Evolutionary conservation across 2,329 filamentous ascomycete genomes (phyloP).

Genomic region (Cercospora sp.): DNA sequence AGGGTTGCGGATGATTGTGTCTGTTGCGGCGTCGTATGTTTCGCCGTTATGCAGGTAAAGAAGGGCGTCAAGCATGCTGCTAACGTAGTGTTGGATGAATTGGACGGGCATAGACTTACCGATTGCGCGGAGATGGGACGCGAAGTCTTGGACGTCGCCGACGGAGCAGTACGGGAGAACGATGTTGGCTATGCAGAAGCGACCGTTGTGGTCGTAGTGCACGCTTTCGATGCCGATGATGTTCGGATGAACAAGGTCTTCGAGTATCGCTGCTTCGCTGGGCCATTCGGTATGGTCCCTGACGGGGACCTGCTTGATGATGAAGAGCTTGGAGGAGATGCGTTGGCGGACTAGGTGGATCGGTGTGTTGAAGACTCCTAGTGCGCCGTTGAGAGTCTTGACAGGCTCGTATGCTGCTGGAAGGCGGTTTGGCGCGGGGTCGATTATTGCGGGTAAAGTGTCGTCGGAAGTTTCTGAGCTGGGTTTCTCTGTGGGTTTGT

Average conservation of each 20-base stretch:
- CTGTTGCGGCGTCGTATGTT: neutral
- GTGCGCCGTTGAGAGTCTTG: constrained; percentile 1
- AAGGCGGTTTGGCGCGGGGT: neutral
- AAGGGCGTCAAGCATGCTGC: constrained; percentile 27
- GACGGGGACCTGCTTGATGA: constrained; percentile 22
- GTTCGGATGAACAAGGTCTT: constrained; percentile 14
- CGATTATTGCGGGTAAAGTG: neutral
- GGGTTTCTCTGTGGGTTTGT: neutral
- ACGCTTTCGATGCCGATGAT: constrained; percentile 13
- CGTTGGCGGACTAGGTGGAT: constrained; percentile 18
- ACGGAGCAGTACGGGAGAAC: constrained; percentile 25
- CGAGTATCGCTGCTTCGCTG: constrained; percentile 15
- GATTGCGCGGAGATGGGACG: neutral
- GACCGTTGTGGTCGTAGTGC: neutral
- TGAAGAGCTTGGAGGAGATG: constrained; percentile 7
- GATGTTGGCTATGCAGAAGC: constrained; percentile 6
- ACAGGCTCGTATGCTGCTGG: constrained; percentile 15
- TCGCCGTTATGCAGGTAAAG: constrained; percentile 28
- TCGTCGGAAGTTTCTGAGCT: neutral
- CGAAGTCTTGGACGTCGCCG: constrained; percentile 26
- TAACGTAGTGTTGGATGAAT: constrained; percentile 29
- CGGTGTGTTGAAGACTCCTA: constrained; percentile 8
- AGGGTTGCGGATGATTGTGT: neutral
- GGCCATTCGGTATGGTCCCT: neutral
- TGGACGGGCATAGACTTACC: constrained; percentile 12